A percentile compares a stretch with the other conserved stretches of the same genome.
Conservation (phyloP, 2,329 filamentous ascomycete genomes). For the Blumeriella jaapii region DNA sequence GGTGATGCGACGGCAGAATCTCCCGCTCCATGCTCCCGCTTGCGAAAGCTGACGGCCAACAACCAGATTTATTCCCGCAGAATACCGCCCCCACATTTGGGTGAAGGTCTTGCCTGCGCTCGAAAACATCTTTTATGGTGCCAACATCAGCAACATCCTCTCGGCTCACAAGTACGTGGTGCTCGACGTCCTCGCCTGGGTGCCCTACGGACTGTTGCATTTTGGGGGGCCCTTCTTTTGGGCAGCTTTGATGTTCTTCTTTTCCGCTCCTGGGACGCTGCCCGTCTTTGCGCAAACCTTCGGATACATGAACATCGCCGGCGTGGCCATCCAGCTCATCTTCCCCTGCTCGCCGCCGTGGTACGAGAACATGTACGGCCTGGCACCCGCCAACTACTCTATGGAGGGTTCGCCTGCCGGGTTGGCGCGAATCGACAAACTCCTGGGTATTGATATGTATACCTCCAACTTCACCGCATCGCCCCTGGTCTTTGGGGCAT, state of each 20-base stretch:
- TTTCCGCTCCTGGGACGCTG: slow-evolving; percentile 72
- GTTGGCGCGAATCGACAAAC: slow-evolving; percentile 73
- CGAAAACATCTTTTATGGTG: slow-evolving; percentile 93
- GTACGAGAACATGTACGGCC: slow-evolving; percentile 89
- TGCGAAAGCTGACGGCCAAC: slow-evolving; percentile 11
- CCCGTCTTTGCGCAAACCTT: slow-evolving; percentile 80
- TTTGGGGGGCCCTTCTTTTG: slow-evolving; percentile 77
- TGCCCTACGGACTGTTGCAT: slow-evolving; percentile 86
- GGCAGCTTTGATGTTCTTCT: slow-evolving; percentile 73
- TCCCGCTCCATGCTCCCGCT: too few species aligned
- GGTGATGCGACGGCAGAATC: too few species aligned
- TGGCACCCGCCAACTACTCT: slow-evolving; percentile 84
- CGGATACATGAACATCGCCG: slow-evolving; percentile 83
- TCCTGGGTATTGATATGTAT: slow-evolving; percentile 88
- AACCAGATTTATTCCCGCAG: slow-evolving; percentile 73
- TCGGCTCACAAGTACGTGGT: slow-evolving; percentile 77
- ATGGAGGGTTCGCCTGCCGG: slow-evolving; percentile 85
- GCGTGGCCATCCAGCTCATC: slow-evolving; percentile 76
- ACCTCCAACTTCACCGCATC: slow-evolving; percentile 85
- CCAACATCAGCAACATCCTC: slow-evolving; percentile 90
- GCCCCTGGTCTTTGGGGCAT: slow-evolving; percentile 86
- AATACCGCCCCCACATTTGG: slow-evolving; percentile 88
- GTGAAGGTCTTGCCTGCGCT: slow-evolving; percentile 87
- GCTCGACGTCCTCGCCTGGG: slow-evolving; percentile 81
- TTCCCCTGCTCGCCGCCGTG: slow-evolving; percentile 94